Conservation (phyloP, 2,329 filamentous ascomycete genomes). For the Fusarium burgessii region DNA sequence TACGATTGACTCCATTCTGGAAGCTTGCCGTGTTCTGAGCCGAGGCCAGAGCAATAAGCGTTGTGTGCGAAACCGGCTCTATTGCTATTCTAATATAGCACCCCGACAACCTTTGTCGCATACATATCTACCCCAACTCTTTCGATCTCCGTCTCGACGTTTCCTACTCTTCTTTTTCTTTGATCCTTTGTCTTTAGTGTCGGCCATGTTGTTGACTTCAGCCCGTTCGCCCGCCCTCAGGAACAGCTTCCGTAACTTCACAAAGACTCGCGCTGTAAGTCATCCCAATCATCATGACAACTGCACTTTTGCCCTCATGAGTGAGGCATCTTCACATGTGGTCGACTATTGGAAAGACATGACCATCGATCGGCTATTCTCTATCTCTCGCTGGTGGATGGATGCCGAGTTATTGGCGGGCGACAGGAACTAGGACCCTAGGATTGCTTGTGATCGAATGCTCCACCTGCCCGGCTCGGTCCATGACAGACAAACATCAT, state of each 20-base stretch:
- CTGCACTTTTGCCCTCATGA: not conserved
- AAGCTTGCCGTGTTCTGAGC: constrained; percentile 26
- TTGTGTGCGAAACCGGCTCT: constrained; percentile 24
- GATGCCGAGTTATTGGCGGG: constrained; percentile 26
- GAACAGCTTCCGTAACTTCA: constrained; percentile 51
- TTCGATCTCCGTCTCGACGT: not conserved
- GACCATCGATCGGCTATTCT: not conserved
- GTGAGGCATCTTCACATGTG: not conserved
- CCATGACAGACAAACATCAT: not conserved
- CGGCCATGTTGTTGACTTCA: constrained; percentile 55
- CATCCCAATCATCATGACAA: not conserved
- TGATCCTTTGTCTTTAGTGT: constrained; percentile 18
- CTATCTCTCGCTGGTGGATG: not conserved
- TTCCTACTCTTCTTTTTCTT: constrained; percentile 5
- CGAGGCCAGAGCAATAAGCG: constrained; percentile 39
- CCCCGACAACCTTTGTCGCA: constrained; percentile 21
- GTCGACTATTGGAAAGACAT: not conserved
- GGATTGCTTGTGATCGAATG: constrained; percentile 32
- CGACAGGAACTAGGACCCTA: constrained; percentile 17
- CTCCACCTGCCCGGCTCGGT: constrained; percentile 9
- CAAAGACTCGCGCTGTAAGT: constrained; percentile 46
- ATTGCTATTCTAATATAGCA: constrained; percentile 28
- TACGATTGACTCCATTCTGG: constrained; percentile 7
- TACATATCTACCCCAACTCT: constrained; percentile 22
- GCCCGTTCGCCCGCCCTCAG: constrained; percentile 51